Evolutionary conservation across 2,329 filamentous ascomycete genomes (phyloP), one percentile per base, ranked within the genome.

Genomic region (Fusarium robinianum): DNA sequence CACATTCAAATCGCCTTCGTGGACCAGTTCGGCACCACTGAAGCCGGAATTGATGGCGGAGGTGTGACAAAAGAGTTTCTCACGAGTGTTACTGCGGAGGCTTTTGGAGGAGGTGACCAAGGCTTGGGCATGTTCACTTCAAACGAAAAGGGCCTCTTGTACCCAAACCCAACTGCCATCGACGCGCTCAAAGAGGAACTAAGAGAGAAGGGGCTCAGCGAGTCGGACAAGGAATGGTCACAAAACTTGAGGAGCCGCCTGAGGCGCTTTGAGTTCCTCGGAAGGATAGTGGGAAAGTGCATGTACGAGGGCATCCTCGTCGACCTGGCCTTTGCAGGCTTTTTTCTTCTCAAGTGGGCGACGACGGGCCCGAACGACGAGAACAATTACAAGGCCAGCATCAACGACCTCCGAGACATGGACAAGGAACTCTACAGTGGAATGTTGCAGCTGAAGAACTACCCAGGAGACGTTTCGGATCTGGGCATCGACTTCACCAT

Each of bases 41-140:
- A 99, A 69, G 92, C 92, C 9, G 94, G 94, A 8, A 97, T 99
- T 41, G 94, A 99, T 63, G 94, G 94, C 1, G 94, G 94, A 7
- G 94, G 94, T 51, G 94, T 99, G 7, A 96, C 92, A 2, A 99
- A 99, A 60, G 94, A 99, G 62, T 99, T 99, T 51, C 75, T 99
- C 9, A 96, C 85, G 1, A 94, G 88, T 50, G 82, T 96, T 34
- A 95, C 90, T 2, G 84, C 79, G 14, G 88, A 96, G 65, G 90
- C 90, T 0, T 95, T 97, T 63, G 79, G 78, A 3, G 71, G 74
- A 14, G 72, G 74, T 2, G 72, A 79, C 11, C 46, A 47, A 9
- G 52, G 51, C 3, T 33, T 55, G 2, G 75, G 78, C 27, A 79
- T 95, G 63, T 99, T 99, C 62, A 74, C 84, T 5, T 84, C 90